Base-by-base conservation (phyloP, 2,329 filamentous ascomycete genomes). In the Fonsecaea pedrosoi region DNA sequence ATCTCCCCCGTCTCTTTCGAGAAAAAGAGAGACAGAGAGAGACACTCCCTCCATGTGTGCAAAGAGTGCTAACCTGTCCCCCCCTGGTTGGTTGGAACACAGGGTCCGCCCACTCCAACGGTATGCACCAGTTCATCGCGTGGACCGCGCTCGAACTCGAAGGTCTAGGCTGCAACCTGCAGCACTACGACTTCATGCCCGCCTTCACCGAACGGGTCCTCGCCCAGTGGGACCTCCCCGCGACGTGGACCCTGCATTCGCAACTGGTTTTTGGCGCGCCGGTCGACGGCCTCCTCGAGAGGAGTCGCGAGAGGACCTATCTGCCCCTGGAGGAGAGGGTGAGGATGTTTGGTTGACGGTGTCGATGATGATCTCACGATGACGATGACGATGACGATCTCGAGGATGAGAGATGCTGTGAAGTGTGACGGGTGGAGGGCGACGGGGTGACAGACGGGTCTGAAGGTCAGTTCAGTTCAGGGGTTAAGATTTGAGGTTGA, bases 151-250 rank as follows among this genome's bases (percentile, higher is more conserved):
- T 97, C 65, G 91, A 94, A 81, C 85, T 89, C 66, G 92, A 95
- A 77, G 92, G 92, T 30, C 86, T 96, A 63, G 92, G 92, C 71
- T 90, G 89, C 77, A 96, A 94, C 84, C 85, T 96, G 60, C 93
- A 96, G 85, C 93, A 97, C 83, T 96, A 96, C 84, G 94, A 92
- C 86, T 92, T 92, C 30, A 80, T 97, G 66, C 86, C 96, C 73
- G 76, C 77, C 38, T 75, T 79, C 59, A 60, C 76, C 10, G 67
- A 76, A 13, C 82, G 82, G 55, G 86, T 93, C 25, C 90, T 90
- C 10, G 92, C 92, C 82, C 90, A 87, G 73, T 97, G 91, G 90
- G 84, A 85, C 65, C 73, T 96, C 34, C 90, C 91, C 53, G 75
- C 80, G 21, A 85, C 85, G 73, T 97, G 92, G 92, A 86, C 86